Base-by-base conservation (phyloP, 345 rosid genomes). In the Arabidopsis suecica region DNA sequence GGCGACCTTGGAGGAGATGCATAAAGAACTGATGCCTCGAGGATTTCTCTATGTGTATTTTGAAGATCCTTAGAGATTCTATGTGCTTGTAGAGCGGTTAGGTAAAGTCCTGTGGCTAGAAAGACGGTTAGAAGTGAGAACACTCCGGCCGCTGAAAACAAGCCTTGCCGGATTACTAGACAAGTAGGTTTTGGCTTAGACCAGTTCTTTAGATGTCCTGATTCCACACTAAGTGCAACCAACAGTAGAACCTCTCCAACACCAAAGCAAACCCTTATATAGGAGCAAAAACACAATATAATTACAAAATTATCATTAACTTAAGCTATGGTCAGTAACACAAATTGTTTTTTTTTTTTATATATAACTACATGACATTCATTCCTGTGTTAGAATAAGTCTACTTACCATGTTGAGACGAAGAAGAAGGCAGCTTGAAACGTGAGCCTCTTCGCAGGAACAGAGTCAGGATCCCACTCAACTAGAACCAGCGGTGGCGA, bases 161-260 rank as follows among this genome's bases (percentile, higher is more conserved):
- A 64, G 47, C 98, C 99, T 84, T 90, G 80, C 50, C 80, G 82
- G 72, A 87, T 68, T 14, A 87, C 34, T 6, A 90, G 82, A 80
- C 99, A 95, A 34, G 65, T 82, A 41, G 88, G 76, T 69, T 85
- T 89, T 49, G 94, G 97, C n/a, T 55, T 83, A 1, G 86, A 80
- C 98, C 99, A 95, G 44, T 86, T 83, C 62, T 69, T 92, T 28
- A 90, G 67, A 84, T 95, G 99, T 5, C 97, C 96, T 33, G 99
- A 92, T 82, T 95, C 99, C 30, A 95, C 89, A 61, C 94, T 89
- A 6, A 92, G 71, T 50, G 93, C 98, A 14, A 92, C 84, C 69
- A 92, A 57, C 67, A 95, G 18, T 62, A 95, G 82, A 51, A 90
- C 86, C 70, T 95, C 97, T 22, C 77, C 93, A 65, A 90, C 87